Evolutionary conservation across 305 asterid species (phyloP), one percentile per base, ranked within the genome.

Genomic region (Plantago coronopus): DNA sequence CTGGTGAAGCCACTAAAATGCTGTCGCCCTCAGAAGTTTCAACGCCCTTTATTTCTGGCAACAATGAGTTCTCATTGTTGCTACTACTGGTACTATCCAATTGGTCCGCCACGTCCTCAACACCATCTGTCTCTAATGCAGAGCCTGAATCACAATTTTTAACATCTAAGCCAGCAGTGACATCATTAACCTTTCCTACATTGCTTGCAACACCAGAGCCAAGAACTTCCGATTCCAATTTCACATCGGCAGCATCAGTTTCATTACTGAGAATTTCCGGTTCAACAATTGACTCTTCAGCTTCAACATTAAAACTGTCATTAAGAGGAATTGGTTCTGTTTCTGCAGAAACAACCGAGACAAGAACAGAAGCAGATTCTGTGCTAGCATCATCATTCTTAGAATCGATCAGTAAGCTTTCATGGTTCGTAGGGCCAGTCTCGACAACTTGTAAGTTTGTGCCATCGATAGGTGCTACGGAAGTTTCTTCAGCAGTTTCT

Each of bases 141-240:
- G 55, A 17, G 68, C 50, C 65, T 45, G 68, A 67, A 34, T 34
- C 42, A 9, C 9, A 13, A 9, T 34, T 10, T 34, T 34, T 34
- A 7, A 34, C 42, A 34, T 34, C 42, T 34, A 34, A 34, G 42
- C 42, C 42, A 9, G 42, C 42, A 34, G 42, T 13, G 2, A 34
- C 42, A 7, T 34, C 42, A 34, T 1, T 34, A 34, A 34, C 42
- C 13, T 34, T 34, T 34, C 42, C 42, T 10, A 34, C 42, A 34
- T 34, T 7, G 42, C 42, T 34, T 34, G 42, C 9, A 5, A 1
- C 64, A 63, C 66, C 76, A 53, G 67, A 59, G 63, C 74, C 59
- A 34, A 54, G 77, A 54, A 48, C 69, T 72, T 67, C 79, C 63
- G 78, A 59, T 54, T 64, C 79, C 62, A 62, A n/a, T 60, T 75